Base-by-base conservation (phyloP, 805 yeast genomes). In the Metschnikowia bowlesiae region DNA sequence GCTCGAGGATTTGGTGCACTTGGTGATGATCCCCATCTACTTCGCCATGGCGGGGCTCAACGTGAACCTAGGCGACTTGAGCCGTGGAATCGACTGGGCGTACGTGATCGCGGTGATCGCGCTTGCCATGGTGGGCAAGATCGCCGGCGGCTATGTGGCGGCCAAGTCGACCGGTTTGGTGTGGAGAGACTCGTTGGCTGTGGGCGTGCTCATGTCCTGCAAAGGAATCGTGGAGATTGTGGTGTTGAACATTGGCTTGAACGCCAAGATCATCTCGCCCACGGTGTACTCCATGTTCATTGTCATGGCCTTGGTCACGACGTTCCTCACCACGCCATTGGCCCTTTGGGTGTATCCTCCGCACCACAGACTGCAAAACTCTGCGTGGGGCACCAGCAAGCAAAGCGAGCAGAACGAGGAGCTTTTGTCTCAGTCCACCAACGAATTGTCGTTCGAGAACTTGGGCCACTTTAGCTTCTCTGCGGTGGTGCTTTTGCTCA, bases 201-300 rank as follows among this genome's bases (percentile, higher is more conserved):
- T 86, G 36, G 96, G 95, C 47, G 78, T 85, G 26, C 72, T 87
- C 57, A 87, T 87, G 94, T 85, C 92, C 6, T 87, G 96, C 75
- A 87, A 87, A 66, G 96, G 96, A 66, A 85, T 87, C 55, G 94
- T 87, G 26, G 95, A 87, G 66, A 84, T 87, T 63, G 91, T 87
- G 39, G 94, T 87, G 18, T 71, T 87, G 55, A 82, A 80, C 39
- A 82, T 85, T 26, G 96, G 96, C 44, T 73, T 86, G 49, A 82
- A 79, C 53, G 86, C 94, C 5, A 79, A 80, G 0, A 87, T 87
- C 48, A 81, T 87, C 46, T 72, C 82, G 4, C 74, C 76, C 50
- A 81, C 79, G 53, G 82, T 83, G 1, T 87, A 81, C 63, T 84
- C 91, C 14, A 87, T 87, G 91, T 86, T 87, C 62, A 80, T 87